Evolutionary conservation across 371 early-diverging fungal genomes (phyloP).

Genomic region (Mortierella sp.): DNA sequence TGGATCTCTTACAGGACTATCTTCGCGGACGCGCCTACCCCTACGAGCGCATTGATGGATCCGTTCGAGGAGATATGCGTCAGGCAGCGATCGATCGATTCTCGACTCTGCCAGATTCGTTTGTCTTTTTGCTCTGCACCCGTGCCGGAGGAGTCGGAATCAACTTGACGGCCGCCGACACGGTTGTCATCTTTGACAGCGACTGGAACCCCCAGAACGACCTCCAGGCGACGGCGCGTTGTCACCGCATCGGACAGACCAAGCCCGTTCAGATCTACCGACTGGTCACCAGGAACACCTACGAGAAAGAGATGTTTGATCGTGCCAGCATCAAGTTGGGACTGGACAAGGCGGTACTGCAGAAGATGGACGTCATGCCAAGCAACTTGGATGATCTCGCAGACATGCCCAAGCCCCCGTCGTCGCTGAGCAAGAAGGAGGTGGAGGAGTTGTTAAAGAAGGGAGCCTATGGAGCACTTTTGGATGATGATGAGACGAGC

Average conservation of each 20-base stretch:
- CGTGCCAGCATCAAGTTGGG: constrained; percentile 95
- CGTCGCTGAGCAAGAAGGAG: constrained; percentile 77
- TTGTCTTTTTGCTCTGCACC: constrained; percentile 91
- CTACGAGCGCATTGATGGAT: constrained; percentile 94
- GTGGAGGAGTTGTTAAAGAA: constrained; percentile 92
- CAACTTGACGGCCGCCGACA: constrained; percentile 95
- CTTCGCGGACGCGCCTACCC: constrained; percentile 80
- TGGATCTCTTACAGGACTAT: constrained; percentile 95
- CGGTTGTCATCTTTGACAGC: constrained; percentile 95
- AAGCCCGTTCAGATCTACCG: constrained; percentile 92
- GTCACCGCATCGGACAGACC: constrained; percentile 97
- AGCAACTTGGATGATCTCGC: constrained; percentile 57
- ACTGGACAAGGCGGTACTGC: constrained; percentile 92
- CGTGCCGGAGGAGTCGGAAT: constrained; percentile 97
- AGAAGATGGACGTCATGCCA: constrained; percentile 75
- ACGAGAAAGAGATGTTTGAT: constrained; percentile 98
- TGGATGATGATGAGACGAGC: constrained; percentile 88
- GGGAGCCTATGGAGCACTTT: constrained; percentile 92
- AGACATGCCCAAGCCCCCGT: constrained; percentile 54
- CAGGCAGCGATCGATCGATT: constrained; percentile 98
- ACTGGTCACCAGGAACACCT: constrained; percentile 91
- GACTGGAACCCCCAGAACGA: constrained; percentile 99
- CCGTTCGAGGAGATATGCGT: constrained; percentile 88
- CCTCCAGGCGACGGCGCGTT: constrained; percentile 95
- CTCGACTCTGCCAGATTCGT: constrained; percentile 79